Evolutionary conservation across 495 filamentous ascomycete species (phyloP), one percentile per base, ranked within the genome.

Genomic region (Penicillium lividum): DNA sequence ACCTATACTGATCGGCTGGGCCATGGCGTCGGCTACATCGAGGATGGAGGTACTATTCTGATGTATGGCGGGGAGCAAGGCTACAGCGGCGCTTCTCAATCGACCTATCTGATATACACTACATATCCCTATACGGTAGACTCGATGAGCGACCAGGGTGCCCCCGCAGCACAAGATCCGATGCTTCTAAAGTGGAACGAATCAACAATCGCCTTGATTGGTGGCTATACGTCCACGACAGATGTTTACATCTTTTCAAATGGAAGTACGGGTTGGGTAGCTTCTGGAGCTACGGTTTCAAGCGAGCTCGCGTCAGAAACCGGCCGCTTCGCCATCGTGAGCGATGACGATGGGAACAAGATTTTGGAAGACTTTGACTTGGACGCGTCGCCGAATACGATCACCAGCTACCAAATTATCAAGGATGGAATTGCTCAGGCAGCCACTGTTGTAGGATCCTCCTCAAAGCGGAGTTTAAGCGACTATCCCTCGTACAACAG

Each of bases 361-460:
- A 79, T 91, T n/a, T 76, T 98, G 11, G 83, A 92, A 60, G 83
- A 83, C 1, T 98, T 92, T 68, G 85, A 97, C 66, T 84, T 93
- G 80, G 82, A 76, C 11, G 77, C 77, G 10, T 86, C 84, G 3
- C 93, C 95, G n/a, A 94, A 96, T 68, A 67, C 76, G 8, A 89
- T 97, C 44, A 82, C 83, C 18, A 84, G 86, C 51, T 80, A 84
- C 5, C 81, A 86, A 7, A 64, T 96, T 13, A 60, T 86, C 61
- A 68, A 74, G 62, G 62, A 77, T 73, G 72, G 75, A 25, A 64
- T 68, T 10, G 61, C 76, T 3, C 56, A 73, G 28, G 58, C 77
- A 28, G 78, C 70, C 29, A 58, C 68, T 52, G 57, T 63, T 9
- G 67, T 77, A 3, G 73, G 69, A 5, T 31, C 38, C 29, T 60